phyloP scores from a whole-genome alignment of 352 stramenopile species.

The Saprolegnia parasitica region DNA sequence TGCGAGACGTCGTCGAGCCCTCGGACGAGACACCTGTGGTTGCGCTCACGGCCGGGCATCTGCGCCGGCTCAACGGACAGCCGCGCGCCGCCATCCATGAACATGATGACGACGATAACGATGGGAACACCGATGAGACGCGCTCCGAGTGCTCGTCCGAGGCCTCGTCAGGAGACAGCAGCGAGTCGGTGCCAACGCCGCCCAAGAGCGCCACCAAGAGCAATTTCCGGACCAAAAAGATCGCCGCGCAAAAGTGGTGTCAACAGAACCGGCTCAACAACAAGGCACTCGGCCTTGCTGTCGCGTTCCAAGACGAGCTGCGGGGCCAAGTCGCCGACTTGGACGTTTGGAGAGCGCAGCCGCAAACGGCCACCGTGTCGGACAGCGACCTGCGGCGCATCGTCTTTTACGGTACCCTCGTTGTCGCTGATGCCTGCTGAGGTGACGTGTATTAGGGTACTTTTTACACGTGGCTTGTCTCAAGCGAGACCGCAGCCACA shows the following conservation, averaged over 20 bases:
- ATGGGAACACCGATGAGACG: constrained; percentile 6
- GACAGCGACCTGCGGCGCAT: not conserved
- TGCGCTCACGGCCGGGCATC: too few species aligned
- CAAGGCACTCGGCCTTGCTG: constrained; percentile 33
- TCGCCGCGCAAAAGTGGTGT: constrained; percentile 32
- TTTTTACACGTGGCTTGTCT: constrained; percentile 32
- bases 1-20: too few species aligned
- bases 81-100: not conserved
- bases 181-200: constrained; percentile 12
- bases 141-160: not conserved
- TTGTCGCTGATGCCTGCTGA: constrained; percentile 21
- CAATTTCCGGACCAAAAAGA: constrained; percentile 25
- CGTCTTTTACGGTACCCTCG: not conserved
- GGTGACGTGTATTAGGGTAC: constrained; percentile 25
- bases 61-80: not conserved
- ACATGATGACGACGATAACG: constrained; percentile 27
- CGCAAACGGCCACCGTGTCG: too few species aligned
- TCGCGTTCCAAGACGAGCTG: constrained; percentile 28
- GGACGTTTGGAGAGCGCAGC: not conserved
- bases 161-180: constrained; percentile 23
- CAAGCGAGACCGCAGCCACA: constrained; percentile 26
- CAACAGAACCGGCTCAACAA: constrained; percentile 28
- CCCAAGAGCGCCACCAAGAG: constrained; percentile 12
- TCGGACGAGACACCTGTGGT: too few species aligned
- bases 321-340: constrained; percentile 26